These are phyloP conservation scores for Neofusicoccum umdonicola DNA, from an alignment of 2,329 filamentous ascomycete species.

Conservation along the genomic window DNA sequence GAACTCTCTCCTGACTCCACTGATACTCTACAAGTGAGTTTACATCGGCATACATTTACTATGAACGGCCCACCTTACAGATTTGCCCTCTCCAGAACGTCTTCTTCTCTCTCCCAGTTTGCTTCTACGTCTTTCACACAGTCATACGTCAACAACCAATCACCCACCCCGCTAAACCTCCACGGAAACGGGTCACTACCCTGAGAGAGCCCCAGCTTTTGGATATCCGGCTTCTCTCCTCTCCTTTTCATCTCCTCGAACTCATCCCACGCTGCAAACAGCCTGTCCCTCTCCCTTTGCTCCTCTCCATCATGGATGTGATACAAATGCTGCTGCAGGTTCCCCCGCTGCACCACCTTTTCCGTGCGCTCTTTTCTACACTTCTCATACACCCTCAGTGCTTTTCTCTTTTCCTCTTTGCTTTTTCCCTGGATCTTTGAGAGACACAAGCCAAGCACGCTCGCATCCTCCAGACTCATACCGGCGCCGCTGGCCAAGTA, in stretches of 20 bases:
- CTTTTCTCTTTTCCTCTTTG: slow-evolving; percentile 37
- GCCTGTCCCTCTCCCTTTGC: slow-evolving; percentile 53
- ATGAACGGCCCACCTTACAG: neutral
- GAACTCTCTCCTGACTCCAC: neutral
- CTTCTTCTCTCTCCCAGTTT: slow-evolving; percentile 26
- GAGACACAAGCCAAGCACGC: slow-evolving; percentile 57
- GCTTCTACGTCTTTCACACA: slow-evolving; percentile 34
- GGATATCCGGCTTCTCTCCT: slow-evolving; percentile 21
- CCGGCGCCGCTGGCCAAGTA: slow-evolving; percentile 60
- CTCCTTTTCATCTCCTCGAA: slow-evolving; percentile 30
- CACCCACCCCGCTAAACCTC: slow-evolving; percentile 36
- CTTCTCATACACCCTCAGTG: slow-evolving; percentile 52
- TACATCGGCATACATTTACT: neutral
- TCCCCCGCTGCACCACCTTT: slow-evolving; percentile 58
- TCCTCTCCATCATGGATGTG: slow-evolving; percentile 59
- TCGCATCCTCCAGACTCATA: slow-evolving; percentile 61
- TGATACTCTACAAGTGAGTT: no score
- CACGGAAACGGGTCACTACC: slow-evolving; percentile 36
- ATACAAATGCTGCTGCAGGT: slow-evolving; percentile 61
- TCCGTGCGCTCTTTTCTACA: slow-evolving; percentile 60
- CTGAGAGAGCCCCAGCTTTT: slow-evolving; percentile 24
- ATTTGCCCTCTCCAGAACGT: slow-evolving; percentile 4
- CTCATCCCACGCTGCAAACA: slow-evolving; percentile 27
- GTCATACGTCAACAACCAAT: slow-evolving; percentile 36
- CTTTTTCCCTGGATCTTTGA: slow-evolving; percentile 38